Evolutionary conservation across 768 basidiomycete species (phyloP), one percentile per base, ranked within the genome.

Genomic region (Gymnopilus dilepis): DNA sequence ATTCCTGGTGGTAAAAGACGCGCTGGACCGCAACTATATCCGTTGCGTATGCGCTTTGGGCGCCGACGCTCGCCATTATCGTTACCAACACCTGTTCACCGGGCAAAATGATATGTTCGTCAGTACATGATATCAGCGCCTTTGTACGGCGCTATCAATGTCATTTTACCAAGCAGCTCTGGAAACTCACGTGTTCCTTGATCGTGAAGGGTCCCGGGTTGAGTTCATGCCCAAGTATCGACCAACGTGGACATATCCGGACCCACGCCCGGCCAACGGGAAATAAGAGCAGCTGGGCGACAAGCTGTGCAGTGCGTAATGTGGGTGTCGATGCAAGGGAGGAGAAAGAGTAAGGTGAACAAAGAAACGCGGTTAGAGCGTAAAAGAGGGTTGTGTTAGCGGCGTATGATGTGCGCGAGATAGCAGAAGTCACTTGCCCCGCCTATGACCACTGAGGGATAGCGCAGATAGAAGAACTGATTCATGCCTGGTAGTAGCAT

Each of bases 151-250:
- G 56, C 52, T 38, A 42, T 58, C 62, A 63, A 53, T 31, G 42
- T 31, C 47, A 50, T 50, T 50, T 50, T 17, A 50, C 47, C 47
- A 30, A 50, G 17, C 33, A 38, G 47, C 26, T 33, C 30, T 28
- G 41, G 28, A 61, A 54, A 65, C 71, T 64, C 59, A 80, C 80
- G 72, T 81, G 81, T 70, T 80, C 91, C 75, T 93, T 92, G 70
- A 92, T 89, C 22, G 82, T 84, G 69, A 91, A 92, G 1, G 86
- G 88, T 3, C 92, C 91, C 17, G 89, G 89, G 71, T 91, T 91
- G 47, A 91, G 70, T 15, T 83, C 74, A 19, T 86, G 40, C n/a
- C 89, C 88, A 34, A 87, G 84, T 2, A 91, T 70, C 28, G 71
- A 77, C 60, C 81, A 75, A 22, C 74, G 68, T 1, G 90, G 90